These are phyloP conservation scores for Mayamaea pseudoterrestris DNA, from an alignment of 108 stramenopile species.

Conservation along the genomic window DNA sequence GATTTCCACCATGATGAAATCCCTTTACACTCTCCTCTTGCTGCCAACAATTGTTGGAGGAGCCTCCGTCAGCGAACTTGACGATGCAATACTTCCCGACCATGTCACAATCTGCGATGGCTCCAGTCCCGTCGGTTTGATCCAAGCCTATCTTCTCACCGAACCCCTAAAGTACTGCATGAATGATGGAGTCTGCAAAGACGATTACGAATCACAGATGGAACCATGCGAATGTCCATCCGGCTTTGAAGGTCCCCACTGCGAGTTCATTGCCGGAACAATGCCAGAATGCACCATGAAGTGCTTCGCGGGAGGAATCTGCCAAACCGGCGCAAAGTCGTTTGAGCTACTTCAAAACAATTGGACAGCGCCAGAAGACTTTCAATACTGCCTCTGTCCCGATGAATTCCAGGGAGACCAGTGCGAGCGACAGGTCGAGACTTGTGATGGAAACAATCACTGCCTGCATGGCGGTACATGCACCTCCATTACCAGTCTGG, in stretches of 20 bases:
- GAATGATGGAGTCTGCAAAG: slow-evolving; percentile 28
- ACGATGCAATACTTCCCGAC: background rate
- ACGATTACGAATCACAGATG: slow-evolving; percentile 2
- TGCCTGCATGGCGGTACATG: slow-evolving; percentile 27
- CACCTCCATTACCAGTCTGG: slow-evolving; percentile 5
- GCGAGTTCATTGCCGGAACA: slow-evolving; percentile 20
- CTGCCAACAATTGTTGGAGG: background rate
- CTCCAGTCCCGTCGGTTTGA: background rate
- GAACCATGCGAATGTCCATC: slow-evolving; percentile 26
- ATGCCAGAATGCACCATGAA: slow-evolving; percentile 28
- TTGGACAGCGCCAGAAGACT: background rate
- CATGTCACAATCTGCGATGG: background rate
- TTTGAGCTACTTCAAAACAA: slow-evolving; percentile 4
- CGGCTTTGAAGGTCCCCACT: slow-evolving; percentile 28
- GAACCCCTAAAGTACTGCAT: slow-evolving; percentile 20
- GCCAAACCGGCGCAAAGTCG: slow-evolving; percentile 18
- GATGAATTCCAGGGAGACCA: slow-evolving; percentile 18
- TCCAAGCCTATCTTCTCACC: background rate
- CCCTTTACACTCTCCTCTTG: background rate
- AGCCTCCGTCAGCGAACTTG: background rate
- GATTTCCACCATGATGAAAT: background rate
- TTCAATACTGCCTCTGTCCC: slow-evolving; percentile 26
- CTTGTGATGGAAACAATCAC: slow-evolving; percentile 21
- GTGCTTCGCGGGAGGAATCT: slow-evolving; percentile 26
- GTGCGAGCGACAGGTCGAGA: slow-evolving; percentile 16